Evolutionary conservation across 306 rosid species (phyloP), one percentile per base, ranked within the genome.

Genomic region (Cucumis hystrix): DNA sequence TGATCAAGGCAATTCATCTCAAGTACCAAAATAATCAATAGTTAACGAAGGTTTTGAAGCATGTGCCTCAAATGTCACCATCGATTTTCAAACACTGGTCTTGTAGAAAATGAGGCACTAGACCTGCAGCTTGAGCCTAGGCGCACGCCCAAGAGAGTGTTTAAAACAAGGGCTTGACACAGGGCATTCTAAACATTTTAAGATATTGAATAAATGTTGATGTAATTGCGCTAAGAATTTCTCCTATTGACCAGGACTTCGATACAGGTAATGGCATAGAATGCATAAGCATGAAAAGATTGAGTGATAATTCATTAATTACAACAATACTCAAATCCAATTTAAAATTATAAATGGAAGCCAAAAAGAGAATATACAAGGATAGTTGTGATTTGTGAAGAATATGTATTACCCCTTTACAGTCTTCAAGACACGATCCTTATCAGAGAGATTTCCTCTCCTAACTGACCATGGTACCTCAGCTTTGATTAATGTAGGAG

Each of bases 391-490:
- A 71, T 33, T 33, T 33, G 49, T 43, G 49, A 7, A 25, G 59
- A 70, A 39, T 30, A 47, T 60, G 68, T 57, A 43, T 64, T 92
- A 96, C 99, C 99, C 99, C 83, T 96, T 96, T 10, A 96, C 91
- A 61, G 98, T 92, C 87, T 92, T 96, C 85, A 91, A 70, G 47
- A 92, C 98, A 74, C 98, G 98, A 67, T 92, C 99, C 79, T 88
- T 91, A 0, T 96, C 99, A 80, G 99, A 91, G 54, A 91, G 88
- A 71, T 37, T 87, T 79, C 85, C 99, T 83, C 85, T 96, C 84
- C 92, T 89, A 55, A 88, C 92, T 64, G 99, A 96, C 99, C 99
- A 96, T 60, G 98, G 99, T 73, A 89, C 91, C 74, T 89, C 97
- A 47, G 98, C 99, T 85, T 92, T 96, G 80, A 87, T 85, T 66